Evolutionary conservation across 2,329 filamentous ascomycete genomes (phyloP), one percentile per base, ranked within the genome.

Genomic region (Pestalotiopsis sp.): DNA sequence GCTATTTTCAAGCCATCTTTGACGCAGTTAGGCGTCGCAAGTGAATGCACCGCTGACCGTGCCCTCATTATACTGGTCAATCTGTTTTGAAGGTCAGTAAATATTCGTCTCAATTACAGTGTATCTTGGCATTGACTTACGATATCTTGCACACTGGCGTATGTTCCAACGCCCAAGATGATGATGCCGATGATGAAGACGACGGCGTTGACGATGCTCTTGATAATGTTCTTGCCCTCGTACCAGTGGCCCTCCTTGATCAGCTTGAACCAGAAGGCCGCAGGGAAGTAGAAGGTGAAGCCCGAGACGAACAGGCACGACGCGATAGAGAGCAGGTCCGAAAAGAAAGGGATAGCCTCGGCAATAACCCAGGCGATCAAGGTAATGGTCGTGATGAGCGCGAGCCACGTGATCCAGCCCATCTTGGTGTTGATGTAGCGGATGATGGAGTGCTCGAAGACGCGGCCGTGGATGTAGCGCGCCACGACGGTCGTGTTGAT

Each of bases 311-410:
- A 86, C 31, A 87, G 81, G 2, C 84, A 80, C 3, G 84, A 86
- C 60, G 78, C 82, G 74, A 87, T 84, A 66, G 83, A 82, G 20
- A 94, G 80, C 59, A 94, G 82, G 64, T 91, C 84, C 70, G 87
- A 88, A 82, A 94, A 95, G 77, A 91, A 90, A 3, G 92, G 92
- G 58, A 94, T 91, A 0, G 90, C 87, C 75, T 92, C 88, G 14
- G 92, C 91, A 71, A 94, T 90, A 72, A 94, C 77, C 86, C 90
- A 94, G 3, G 90, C 90, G 12, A 92, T 66, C 9, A 91, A 64
- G 82, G 91, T 94, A 59, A 91, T 77, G 64, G 77, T 72, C 1
- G 84, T 78, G 31, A 89, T 86, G 13, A 94, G 87, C 2, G 69
- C 80, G 14, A 90, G 75, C 92, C 92, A 93, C 41, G 77, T 74